phyloP scores from a whole-genome alignment of 306 rosid species.

The Clitoria ternatea region DNA sequence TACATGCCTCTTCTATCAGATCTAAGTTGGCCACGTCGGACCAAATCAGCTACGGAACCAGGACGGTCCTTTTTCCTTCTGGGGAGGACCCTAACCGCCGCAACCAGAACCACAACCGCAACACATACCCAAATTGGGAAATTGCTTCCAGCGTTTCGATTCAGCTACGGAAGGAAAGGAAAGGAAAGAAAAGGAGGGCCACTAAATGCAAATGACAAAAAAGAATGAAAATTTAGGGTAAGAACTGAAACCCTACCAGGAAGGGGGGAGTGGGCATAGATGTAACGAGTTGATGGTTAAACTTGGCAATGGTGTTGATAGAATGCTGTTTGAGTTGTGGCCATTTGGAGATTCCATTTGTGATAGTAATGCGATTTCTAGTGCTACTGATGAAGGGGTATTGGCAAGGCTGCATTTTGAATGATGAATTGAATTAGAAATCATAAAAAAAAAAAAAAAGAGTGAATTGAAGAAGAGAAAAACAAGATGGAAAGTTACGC shows the following conservation, averaged over 20 bases:
- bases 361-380: neutral
- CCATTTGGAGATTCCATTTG: constrained; percentile 21
- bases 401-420: constrained; percentile 23
- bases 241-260: neutral
- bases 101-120: constrained; percentile 47
- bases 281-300: constrained; percentile 15
- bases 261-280: constrained; percentile 10
- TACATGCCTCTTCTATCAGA: constrained; percentile 99
- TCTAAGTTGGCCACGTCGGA: constrained; percentile 92
- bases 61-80: constrained; percentile 40
- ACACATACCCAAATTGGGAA: constrained; percentile 60
- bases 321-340: constrained; percentile 17
- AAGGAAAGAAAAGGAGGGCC: neutral
- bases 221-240: neutral
- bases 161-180: constrained; percentile 43
- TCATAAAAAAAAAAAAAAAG: no score
- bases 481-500: constrained; percentile 36
- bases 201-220: no score
- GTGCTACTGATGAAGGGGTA: neutral
- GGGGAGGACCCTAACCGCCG: constrained; percentile 35
- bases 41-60: constrained; percentile 92
- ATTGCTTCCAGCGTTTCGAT: constrained; percentile 37
- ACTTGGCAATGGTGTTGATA: constrained; percentile 11
- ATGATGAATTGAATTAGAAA: no score
- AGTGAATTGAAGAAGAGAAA: no score